These are phyloP conservation scores for Diaporthe vaccinii DNA, from an alignment of 2,329 filamentous ascomycete species.

Conservation along the genomic window DNA sequence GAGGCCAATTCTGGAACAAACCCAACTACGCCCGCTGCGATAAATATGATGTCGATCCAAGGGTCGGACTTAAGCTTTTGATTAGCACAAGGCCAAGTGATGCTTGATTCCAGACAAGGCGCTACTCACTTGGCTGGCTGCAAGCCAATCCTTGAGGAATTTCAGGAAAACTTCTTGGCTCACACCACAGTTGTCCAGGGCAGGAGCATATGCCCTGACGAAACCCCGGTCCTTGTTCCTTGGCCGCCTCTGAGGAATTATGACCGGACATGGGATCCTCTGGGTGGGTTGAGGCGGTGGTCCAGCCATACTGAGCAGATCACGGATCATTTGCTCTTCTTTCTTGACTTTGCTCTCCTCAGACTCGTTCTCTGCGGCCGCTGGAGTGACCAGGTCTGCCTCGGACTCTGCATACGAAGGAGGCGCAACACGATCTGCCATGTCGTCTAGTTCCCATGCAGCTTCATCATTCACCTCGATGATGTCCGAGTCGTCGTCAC, in stretches of 20 bases:
- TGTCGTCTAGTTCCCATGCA: slow-evolving; percentile 46
- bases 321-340: slow-evolving; percentile 40
- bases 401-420: slow-evolving; percentile 37
- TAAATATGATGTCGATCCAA: slow-evolving; percentile 44
- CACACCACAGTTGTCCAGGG: slow-evolving; percentile 51
- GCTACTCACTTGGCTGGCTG: slow-evolving; percentile 42
- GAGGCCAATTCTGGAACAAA: slow-evolving; percentile 51
- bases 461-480: slow-evolving; percentile 42
- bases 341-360: slow-evolving; percentile 42
- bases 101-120: no score
- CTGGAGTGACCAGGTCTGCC: not conserved
- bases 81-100: not conserved
- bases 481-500: slow-evolving; percentile 22
- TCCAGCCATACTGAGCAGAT: slow-evolving; percentile 44
- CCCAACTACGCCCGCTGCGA: slow-evolving; percentile 44
- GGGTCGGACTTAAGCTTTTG: slow-evolving; percentile 32
- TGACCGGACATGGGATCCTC: slow-evolving; percentile 51
- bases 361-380: slow-evolving; percentile 24
- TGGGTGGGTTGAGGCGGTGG: slow-evolving; percentile 37
- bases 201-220: slow-evolving; percentile 55
- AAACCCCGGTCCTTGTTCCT: slow-evolving; percentile 53
- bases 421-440: slow-evolving; percentile 42
- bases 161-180: slow-evolving; percentile 52
- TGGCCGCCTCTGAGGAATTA: slow-evolving; percentile 56
- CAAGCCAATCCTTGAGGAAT: slow-evolving; percentile 52